These are phyloP conservation scores for Clitoria ternatea DNA, from an alignment of 306 rosid genomes.

Conservation along the genomic window DNA sequence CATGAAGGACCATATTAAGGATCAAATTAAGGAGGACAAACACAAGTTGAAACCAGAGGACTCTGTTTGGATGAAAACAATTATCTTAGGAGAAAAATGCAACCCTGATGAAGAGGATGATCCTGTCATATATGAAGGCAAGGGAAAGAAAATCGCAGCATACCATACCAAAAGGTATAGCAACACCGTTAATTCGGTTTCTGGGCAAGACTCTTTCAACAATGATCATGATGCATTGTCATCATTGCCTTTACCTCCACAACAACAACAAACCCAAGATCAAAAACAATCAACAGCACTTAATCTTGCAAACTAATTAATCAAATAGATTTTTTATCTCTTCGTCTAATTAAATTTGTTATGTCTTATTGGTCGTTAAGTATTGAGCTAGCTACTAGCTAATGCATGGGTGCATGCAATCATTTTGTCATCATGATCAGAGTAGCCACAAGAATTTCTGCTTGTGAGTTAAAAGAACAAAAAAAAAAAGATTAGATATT, in stretches of 20 bases:
- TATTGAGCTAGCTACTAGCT: no score
- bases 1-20: conserved; percentile 4
- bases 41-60: conserved; percentile 49
- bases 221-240: conserved; percentile 30
- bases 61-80: conserved; percentile 78
- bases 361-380: no score
- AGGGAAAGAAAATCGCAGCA: conserved; percentile 60
- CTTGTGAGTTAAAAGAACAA: background rate
- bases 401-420: background rate
- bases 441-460: background rate
- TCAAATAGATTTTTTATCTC: no score
- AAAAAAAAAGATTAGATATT: background rate
- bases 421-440: background rate
- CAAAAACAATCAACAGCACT: background rate
- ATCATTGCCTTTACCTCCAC: background rate
- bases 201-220: conserved; percentile 39
- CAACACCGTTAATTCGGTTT: conserved; percentile 33
- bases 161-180: conserved; percentile 50
- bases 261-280: background rate
- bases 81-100: conserved; percentile 79
- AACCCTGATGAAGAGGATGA: conserved; percentile 47
- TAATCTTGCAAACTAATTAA: background rate
- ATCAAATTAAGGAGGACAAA: conserved; percentile 21
- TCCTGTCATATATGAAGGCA: conserved; percentile 47
- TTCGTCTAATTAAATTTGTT: no score